These are phyloP conservation scores for Boletus huronensis DNA, from an alignment of 768 basidiomycete species.

Conservation along the genomic window DNA sequence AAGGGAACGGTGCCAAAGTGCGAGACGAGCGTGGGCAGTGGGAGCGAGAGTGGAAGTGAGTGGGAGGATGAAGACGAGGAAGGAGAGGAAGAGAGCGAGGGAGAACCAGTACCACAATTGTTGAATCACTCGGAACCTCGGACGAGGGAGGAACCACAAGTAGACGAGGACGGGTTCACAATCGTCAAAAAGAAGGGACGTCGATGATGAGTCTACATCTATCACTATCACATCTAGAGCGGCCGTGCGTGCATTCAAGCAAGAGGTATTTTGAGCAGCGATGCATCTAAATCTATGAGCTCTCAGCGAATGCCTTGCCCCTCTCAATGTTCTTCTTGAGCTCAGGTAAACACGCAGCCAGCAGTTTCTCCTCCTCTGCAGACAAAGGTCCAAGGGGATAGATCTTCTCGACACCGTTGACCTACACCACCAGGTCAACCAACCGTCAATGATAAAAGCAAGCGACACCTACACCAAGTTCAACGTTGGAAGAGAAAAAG, in stretches of 20 bases:
- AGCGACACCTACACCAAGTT: constrained; percentile 72
- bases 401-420: constrained; percentile 91
- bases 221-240: neutral
- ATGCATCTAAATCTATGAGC: constrained; percentile 25
- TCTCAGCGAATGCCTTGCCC: constrained; percentile 74
- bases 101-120: constrained; percentile 53
- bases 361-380: constrained; percentile 77
- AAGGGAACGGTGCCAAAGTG: constrained; percentile 54
- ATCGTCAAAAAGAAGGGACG: constrained; percentile 61
- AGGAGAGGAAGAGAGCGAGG: constrained; percentile 39
- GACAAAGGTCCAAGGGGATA: constrained; percentile 77
- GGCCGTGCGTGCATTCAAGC: constrained; percentile 8
- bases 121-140: constrained; percentile 37
- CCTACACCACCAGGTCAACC: constrained; percentile 36
- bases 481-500: constrained; percentile 93
- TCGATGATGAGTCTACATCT: constrained; percentile 33
- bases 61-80: constrained; percentile 37
- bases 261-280: constrained; percentile 21
- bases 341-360: constrained; percentile 85
- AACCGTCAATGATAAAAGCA: neutral
- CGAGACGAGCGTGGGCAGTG: constrained; percentile 37
- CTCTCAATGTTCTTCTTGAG: constrained; percentile 98
- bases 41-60: constrained; percentile 41
- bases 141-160: constrained; percentile 54
- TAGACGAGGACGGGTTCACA: constrained; percentile 94